Base-by-base conservation (phyloP, 164 flowering plant genomes). In the Annona cherimola region DNA sequence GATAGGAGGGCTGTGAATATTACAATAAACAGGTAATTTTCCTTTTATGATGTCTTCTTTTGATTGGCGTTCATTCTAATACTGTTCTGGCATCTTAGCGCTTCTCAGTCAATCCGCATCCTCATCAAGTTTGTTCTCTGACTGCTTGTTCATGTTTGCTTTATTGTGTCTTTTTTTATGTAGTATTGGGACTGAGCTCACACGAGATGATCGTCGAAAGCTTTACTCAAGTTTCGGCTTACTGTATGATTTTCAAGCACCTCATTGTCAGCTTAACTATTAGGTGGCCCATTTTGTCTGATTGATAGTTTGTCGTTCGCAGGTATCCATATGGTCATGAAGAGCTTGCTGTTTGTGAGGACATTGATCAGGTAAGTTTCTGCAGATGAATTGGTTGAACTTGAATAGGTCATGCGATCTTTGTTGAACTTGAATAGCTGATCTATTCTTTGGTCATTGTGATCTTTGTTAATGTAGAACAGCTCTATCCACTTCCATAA, bases 301-400 rank as follows among this genome's bases (percentile, higher is more conserved):
- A 67, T 67, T 74, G 67, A 63, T 72, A 18, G 71, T 35, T 16
- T 70, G 45, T 62, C 67, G 61, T 57, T 60, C 60, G 63, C 80
- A 96, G 99, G 57, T 91, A 88, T 45, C 98, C 99, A 5, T 91
- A 96, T 79, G 99, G 99, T 6, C 99, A 96, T 76, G 98, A 96
- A 79, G 99, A 96, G 78, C 99, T 96, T 84, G 93, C 98, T 73
- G 84, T 92, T 43, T 89, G 95, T 81, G 99, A 96, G 83, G 99
- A 96, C 79, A 81, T 93, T 63, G 99, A 96, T 81, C 99, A 96
- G 96, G 99, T 93, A 54, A 26, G 16, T 61, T n/a, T 61, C 35
- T 61, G 63, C 19, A 50, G 57, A 50, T 26, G 35, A 50, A 50
- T 50, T 50, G 57, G 14, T 9, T 50, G 57, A 50, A 50, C 9